Evolutionary conservation across 139 green algal species (phyloP), one percentile per base, ranked within the genome.

Genomic region (Chlorella sp.): DNA sequence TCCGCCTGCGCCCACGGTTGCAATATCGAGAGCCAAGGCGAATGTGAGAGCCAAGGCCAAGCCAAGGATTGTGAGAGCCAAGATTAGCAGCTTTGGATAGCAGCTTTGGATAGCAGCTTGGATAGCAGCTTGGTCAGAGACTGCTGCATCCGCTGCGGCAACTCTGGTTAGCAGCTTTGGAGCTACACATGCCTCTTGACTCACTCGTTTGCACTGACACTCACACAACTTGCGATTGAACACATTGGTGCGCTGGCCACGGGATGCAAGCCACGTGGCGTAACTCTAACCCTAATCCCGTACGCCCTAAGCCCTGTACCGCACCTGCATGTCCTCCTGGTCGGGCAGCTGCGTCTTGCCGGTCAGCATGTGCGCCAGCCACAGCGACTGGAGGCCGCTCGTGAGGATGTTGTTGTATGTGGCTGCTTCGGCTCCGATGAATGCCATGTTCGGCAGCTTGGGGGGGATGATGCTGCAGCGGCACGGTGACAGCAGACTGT

Each of bases 371-470:
- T 49, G 32, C 2, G 63, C 32, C 5, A 69, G 63, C 63, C 63
- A 69, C 32, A 69, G 63, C 2, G 32, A 23, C 32, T 69, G 61
- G 20, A 69, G 63, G 32, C 63, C 63, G 31, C 23, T 35, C 31
- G 63, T 49, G 31, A 69, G 63, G 63, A 69, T 69, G 63, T 69
- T 69, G 63, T 69, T 69, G 63, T 69, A 69, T 3, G 63, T 69
- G 63, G 63, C 30, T 32, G 31, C 63, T 27, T 69, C 63, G 5
- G 32, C n/a, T 4, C 63, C 63, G 5, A 69, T 35, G 31, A 69
- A 69, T 2, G 63, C 63, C 31, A 69, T 31, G 63, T 69, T 69
- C 5, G 63, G 27, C 2, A 69, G 27, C 23, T 32, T 30, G 5
- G 63, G 63, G 23, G 63, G 32, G 32, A 69, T 69, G 32, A 69